Base-by-base conservation (phyloP, 805 yeast species). In the Monosporozyma unispora region DNA sequence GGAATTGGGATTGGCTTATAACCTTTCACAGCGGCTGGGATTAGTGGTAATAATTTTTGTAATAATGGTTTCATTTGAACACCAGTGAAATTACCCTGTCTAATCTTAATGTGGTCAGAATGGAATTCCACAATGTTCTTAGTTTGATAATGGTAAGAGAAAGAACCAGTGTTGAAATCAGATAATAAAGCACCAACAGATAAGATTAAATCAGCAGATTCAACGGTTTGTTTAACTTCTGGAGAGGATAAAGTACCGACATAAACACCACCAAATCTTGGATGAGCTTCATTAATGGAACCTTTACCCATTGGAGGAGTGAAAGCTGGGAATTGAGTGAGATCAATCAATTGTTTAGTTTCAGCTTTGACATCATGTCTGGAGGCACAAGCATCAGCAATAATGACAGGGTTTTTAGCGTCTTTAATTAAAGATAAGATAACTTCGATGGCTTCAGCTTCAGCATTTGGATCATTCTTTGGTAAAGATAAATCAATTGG, bases 281-380 rank as follows among this genome's bases (percentile, higher is more conserved):
- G 45, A 28, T 47, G 49, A 18, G 45, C 8, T 33, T 47, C 49
- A 19, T 47, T 23, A 27, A 47, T 47, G 39, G 49, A 39, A 25
- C 49, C 49, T 25, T 47, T 47, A 47, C 49, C 49, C 49, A 47
- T 47, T 47, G 49, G 49, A 23, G 49, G 41, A 16, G 39, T 33
- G 41, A 47, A 47, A 10, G 49, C 45, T 28, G 49, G 49, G 41
- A 47, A 47, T 47, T 47, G 49, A 41, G 49, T 47, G 11, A 35
- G 7, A 27, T 47, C 49, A 23, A 47, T 47, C 22, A 47, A 41
- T 29, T 47, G 25, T 28, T 47, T 29, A 9, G 49, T 47, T 40
- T 47, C 49, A 3, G 10, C 31, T 25, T 47, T 47, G 12, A 12
- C 23, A 19, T 47, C 45, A 25, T 47, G 49, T 47, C 49, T 47